These are phyloP conservation scores for Fusarium palustre DNA, from an alignment of 2,329 filamentous ascomycete genomes.

Conservation along the genomic window DNA sequence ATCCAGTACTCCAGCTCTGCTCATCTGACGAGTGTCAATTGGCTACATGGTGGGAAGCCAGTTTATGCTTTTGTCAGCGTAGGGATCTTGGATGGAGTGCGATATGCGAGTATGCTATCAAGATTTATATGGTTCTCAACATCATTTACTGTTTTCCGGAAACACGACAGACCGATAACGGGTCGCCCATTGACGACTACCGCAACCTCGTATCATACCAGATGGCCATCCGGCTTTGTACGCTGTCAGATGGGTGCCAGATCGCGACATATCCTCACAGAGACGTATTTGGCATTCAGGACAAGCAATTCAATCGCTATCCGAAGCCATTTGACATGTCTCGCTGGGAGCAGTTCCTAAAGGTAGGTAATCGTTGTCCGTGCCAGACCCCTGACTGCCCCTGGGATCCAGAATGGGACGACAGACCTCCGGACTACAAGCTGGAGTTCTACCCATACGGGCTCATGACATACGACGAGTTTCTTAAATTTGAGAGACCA, in stretches of 20 bases:
- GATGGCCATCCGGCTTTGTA: not conserved
- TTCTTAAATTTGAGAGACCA: conserved; percentile 16
- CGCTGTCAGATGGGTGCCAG: not conserved
- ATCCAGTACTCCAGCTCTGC: not conserved
- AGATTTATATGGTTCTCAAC: conserved; percentile 10
- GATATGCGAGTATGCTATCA: not conserved
- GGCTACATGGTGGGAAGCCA: not conserved
- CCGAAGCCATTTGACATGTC: too few species aligned
- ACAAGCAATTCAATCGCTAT: too few species aligned
- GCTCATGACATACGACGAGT: conserved; percentile 11
- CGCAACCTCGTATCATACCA: conserved; percentile 8
- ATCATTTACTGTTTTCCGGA: not conserved
- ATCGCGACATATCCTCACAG: conserved; percentile 6
- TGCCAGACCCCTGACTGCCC: too few species aligned
- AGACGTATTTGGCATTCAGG: too few species aligned
- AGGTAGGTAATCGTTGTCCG: too few species aligned
- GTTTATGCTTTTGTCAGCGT: not conserved
- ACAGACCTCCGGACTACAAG: not conserved
- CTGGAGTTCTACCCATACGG: conserved; percentile 18
- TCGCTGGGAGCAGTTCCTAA: too few species aligned
- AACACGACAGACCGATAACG: not conserved
- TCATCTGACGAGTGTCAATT: not conserved
- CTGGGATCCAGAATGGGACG: too few species aligned
- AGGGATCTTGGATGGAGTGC: not conserved
- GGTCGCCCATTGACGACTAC: not conserved